Base-by-base conservation (phyloP, 2,329 filamentous ascomycete species). In the Talaromyces sp. region DNA sequence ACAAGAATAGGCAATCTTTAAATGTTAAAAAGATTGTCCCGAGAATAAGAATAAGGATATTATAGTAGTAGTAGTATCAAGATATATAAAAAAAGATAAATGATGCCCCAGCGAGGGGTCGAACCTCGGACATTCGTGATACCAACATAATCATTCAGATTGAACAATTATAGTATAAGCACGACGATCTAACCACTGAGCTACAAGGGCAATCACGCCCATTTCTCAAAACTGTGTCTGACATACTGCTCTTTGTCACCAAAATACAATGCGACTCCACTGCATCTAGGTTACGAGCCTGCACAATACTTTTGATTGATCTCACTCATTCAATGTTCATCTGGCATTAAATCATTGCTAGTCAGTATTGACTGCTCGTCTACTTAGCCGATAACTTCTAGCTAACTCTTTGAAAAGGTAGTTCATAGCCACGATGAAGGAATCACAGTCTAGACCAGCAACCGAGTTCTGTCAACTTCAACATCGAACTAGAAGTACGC, bases 301-400 rank as follows among this genome's bases (percentile, higher is more conserved):
- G n/a, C n/a, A n/a, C n/a, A 4, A 28, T 7, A 28, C 25, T 7
- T 28, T 28, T 7, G 25, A 4, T 28, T 28, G 4, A 28, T 28
- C 7, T 28, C 25, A 17, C 2, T 15, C 2, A 17, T 33, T 35
- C 2, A 25, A 31, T 52, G 11, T 40, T 39, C 25, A 21, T 28
- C 15, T 39, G 51, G 28, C 53, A 54, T 54, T n/a, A 54, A 15
- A 45, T 56, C 43, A 56, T 50, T 56, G 35, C 54, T 50, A 48
- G 31, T 50, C 43, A 28, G 40, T 17, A 41, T 51, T 28, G 33
- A 57, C 46, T 37, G 48, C 48, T 54, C 52, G 57, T 59, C 51
- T 56, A 56, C 57, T 56, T 45, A 46, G 52, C 45, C 46, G 43
- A 28, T 35, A 50, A 43, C 28, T 25, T 50, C 51, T 55, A 54